Evolutionary conservation across 139 green algal species (phyloP), one percentile per base, ranked within the genome.

Genomic region (Chlorella sp.): DNA sequence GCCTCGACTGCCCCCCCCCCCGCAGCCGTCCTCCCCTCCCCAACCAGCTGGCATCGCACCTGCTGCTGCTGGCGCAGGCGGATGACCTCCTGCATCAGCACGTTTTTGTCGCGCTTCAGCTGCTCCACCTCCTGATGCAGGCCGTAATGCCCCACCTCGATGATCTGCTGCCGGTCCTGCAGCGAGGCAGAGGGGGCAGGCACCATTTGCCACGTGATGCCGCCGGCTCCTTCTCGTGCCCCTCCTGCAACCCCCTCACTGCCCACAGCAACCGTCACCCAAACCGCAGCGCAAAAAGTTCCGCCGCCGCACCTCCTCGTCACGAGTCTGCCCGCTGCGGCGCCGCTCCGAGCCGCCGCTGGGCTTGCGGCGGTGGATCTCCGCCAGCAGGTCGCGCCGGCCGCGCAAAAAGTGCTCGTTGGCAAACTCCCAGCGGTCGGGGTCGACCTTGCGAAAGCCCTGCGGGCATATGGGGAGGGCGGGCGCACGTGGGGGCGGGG

Each of bases 371-470:
- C 96, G 86, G 38, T 97, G 92, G 60, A 99, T 99, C 30, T 93
- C 86, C 14, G 73, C 79, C 69, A 99, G 92, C 80, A 96, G 88
- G 58, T 99, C 94, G 14, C 89, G 87, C 7, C 85, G 81, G 38
- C 91, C 94, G 3, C 92, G 85, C 2, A 97, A 60, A 74, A 99
- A 99, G 79, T 94, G 86, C 67, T 98, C 94, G 72, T 99, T 98
- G n/a, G 95, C 91, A 91, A 99, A 99, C 92, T 99, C 94, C 96
- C 96, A 99, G 7, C 94, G 90, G 88, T 99, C 97, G 26, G 97
- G 96, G 83, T 99, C 94, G 17, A 97, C 91, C 82, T 99, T 99
- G 22, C 95, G 90, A 85, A 99, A 99, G 60, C 97, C 95, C 93
- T 98, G 89, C 54, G 72, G n/a, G 40, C 28, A 54, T 54, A 38